Evolutionary conservation across 805 yeast genomes (phyloP).

Genomic region (Kazachstania viticola): DNA sequence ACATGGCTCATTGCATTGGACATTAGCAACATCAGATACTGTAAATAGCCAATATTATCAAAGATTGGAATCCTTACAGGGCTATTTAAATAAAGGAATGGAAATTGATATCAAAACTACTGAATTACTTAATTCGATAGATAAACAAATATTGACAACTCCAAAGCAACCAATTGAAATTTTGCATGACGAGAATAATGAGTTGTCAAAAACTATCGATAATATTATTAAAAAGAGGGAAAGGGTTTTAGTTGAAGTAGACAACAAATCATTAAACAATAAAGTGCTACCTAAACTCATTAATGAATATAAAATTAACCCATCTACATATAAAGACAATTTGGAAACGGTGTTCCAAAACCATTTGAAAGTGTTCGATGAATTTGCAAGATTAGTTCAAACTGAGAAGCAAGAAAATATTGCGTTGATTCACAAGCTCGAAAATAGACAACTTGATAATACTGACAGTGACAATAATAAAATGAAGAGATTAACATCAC

Average conservation of each 20-base stretch:
- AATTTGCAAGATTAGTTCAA: constrained; percentile 39
- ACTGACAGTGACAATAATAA: background rate
- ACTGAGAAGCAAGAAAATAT: constrained; percentile 30
- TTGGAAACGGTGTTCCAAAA: constrained; percentile 32
- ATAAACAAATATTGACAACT: constrained; percentile 31
- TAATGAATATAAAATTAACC: constrained; percentile 32
- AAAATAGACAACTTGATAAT: constrained; percentile 27
- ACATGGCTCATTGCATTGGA: constrained; percentile 48
- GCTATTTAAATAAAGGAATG: constrained; percentile 44
- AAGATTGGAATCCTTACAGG: constrained; percentile 34
- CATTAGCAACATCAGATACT: constrained; percentile 33
- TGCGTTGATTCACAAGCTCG: constrained; percentile 30
- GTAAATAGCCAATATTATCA: constrained; percentile 31
- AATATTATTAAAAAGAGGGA: constrained; percentile 25
- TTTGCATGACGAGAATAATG: constrained; percentile 23
- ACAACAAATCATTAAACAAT: constrained; percentile 34
- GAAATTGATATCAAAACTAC: constrained; percentile 48
- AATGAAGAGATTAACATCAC: constrained; percentile 10
- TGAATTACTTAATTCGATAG: constrained; percentile 37
- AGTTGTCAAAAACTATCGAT: constrained; percentile 27
- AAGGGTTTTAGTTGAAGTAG: constrained; percentile 29
- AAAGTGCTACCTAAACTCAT: constrained; percentile 44
- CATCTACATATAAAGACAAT: constrained; percentile 21
- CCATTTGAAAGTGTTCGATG: constrained; percentile 35
- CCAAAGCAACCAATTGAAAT: too few relatives aligned